Evolutionary conservation across 805 yeast genomes (phyloP), one percentile per base, ranked within the genome.

Genomic region (Myxozyma monticola): DNA sequence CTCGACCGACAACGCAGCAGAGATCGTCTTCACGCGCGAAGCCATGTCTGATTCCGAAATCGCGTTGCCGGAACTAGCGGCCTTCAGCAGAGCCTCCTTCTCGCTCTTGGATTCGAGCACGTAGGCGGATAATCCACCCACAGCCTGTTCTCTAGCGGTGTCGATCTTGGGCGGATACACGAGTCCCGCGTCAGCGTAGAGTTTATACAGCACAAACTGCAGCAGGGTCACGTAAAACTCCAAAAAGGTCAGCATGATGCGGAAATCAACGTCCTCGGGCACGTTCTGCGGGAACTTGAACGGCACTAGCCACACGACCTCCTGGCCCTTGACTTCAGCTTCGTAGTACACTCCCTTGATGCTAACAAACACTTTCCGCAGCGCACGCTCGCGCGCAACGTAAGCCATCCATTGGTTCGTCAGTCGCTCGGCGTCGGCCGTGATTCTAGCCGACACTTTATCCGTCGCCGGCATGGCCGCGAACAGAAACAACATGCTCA

Each of bases 331-430:
- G 40, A 93, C 81, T 55, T 68, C 79, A 29, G 96, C 98, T 68
- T 89, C 88, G 67, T 91, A 93, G 71, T 93, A 93, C 15, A 91
- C 95, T 73, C 99, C 99, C 71, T 93, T 93, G 65, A 93, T 91
- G 42, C 96, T 85, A 33, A 93, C 97, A 72, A 93, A 93, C 14
- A 89, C 96, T 68, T 91, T 93, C 61, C 83, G 80, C 60, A 93
- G 71, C 30, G 82, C 72, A 63, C 89, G 78, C 68, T 91, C 95
- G 62, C 83, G 83, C 12, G 98, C 88, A 49, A 91, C 84, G 67
- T 77, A 91, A 0, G 98, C 98, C 68, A 85, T 76, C 98, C 99
- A 93, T 69, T 93, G 96, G 69, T 87, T 87, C 64, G 96, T 84
- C 62, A 93, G 77, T 54, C 77, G 77, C 62, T 83, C 88, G 21